Evolutionary conservation across 352 stramenopile species (phyloP), one percentile per base, ranked within the genome.

Genomic region (Globisporangium okanoganense): DNA sequence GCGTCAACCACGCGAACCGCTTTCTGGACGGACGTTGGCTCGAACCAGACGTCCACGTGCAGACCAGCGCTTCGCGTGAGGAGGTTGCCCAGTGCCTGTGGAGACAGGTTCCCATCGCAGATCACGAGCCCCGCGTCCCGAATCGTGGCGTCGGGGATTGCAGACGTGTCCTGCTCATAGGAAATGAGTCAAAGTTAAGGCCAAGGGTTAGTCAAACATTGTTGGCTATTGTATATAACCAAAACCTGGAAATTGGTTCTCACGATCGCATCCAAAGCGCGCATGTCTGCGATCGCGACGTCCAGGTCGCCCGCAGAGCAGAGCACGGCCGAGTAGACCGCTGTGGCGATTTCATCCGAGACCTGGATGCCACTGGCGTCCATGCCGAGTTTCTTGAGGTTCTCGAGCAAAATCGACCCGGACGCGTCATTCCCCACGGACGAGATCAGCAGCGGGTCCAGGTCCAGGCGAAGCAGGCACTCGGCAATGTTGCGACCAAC

Each of bases 401-500:
- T 87, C 16, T 85, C 73, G 38, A 97, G 61, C 20, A 97, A 71
- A 56, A 88, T 77, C 1, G 70, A 80, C 3, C 90, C 90, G 2
- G 74, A 75, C 3, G 75, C 61, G 54, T 97, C 90, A 16, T 83
- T 76, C 1, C 90, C 90, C 16, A 97, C 76, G 0, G 73, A 83
- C 12, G 90, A 96, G 20, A 97, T 71, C 20, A 97, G 78, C 40
- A 94, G 52, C 52, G 83, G 84, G 41, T 82, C 63, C 18, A 79
- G 33, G 0, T 71, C 71, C 0, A 97, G 75, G 10, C 88, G 81
- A 44, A 89, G 76, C 14, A 97, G 68, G 51, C 79, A 94, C 65
- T 98, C 89, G 38, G 90, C 88, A 51, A 98, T 94, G 71, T 98
- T 98, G 5, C 89, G 76, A n/a, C 85, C 92, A n/a, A 98, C 92